Evolutionary conservation across 805 yeast genomes (phyloP).

Genomic region (Candida chilensis): DNA sequence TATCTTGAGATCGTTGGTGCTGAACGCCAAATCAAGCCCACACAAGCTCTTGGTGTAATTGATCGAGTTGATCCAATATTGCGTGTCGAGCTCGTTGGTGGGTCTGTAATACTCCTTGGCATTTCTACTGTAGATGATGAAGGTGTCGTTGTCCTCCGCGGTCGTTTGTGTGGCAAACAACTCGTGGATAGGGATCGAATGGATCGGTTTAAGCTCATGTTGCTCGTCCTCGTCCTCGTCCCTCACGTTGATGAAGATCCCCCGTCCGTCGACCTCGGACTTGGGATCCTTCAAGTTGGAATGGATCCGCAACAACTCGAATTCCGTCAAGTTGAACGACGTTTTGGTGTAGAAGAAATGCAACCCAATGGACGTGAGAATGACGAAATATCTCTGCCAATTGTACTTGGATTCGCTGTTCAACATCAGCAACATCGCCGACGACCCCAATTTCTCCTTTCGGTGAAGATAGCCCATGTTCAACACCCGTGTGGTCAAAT

Average conservation of each 20-base stretch:
- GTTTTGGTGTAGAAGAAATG: no score
- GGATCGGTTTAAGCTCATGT: not conserved
- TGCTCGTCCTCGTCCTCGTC: no score
- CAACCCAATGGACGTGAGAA: constrained; percentile 42
- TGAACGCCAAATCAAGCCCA: no score
- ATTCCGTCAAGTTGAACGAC: no score
- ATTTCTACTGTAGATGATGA: constrained; percentile 28
- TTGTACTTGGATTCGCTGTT: constrained; percentile 11
- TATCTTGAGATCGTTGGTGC: no score
- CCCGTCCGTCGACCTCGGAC: no score
- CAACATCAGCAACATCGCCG: constrained; percentile 2
- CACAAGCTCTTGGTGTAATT: no score
- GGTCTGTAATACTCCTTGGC: constrained; percentile 32
- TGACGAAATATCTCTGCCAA: constrained; percentile 37
- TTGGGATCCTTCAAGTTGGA: no score
- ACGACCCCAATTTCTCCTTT: constrained; percentile 16
- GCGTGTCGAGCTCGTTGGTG: constrained; percentile 30
- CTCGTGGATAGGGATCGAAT: constrained; percentile 2
- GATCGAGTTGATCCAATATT: constrained; percentile 52
- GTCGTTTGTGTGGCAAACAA: constrained; percentile 3
- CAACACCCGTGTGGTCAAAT: constrained; percentile 20
- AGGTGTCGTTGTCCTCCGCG: constrained; percentile 16
- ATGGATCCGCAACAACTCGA: no score
- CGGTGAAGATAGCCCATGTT: constrained; percentile 28
- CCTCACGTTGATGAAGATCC: no score